Conservation (phyloP, 2,329 filamentous ascomycete species). For the Apiospora saccharicola region DNA sequence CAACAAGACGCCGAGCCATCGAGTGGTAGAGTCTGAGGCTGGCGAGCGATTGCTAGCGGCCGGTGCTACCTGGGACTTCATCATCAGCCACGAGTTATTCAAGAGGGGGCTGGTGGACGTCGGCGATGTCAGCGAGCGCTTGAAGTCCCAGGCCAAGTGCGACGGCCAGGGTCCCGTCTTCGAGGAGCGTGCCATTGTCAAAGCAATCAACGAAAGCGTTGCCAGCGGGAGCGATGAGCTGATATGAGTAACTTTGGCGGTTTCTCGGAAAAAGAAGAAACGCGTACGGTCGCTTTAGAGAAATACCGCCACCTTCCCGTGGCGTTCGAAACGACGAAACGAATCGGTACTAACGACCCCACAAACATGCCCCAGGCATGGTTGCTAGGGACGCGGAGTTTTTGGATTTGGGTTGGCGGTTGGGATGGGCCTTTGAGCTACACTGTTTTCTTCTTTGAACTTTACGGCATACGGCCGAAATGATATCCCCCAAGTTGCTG, state of each 20-base stretch:
- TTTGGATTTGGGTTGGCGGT: background rate
- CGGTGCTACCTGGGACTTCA: conserved; percentile 87
- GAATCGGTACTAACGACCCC: background rate
- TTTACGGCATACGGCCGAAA: conserved; percentile 11
- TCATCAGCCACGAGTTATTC: conserved; percentile 81
- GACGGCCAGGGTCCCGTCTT: conserved; percentile 91
- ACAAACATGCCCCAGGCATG: background rate
- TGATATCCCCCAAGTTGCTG: conserved; percentile 17
- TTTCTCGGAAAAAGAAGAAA: background rate
- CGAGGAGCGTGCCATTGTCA: conserved; percentile 74
- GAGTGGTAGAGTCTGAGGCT: conserved; percentile 70
- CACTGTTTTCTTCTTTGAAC: background rate
- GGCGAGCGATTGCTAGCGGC: conserved; percentile 77
- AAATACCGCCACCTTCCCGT: background rate
- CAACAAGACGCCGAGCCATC: conserved; percentile 71
- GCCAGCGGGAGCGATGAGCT: conserved; percentile 81
- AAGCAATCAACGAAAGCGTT: conserved; percentile 81
- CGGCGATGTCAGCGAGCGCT: conserved; percentile 77
- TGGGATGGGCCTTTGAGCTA: conserved; percentile 14
- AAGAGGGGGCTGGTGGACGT: conserved; percentile 82
- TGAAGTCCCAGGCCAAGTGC: conserved; percentile 79
- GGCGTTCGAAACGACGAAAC: conserved; percentile 5
- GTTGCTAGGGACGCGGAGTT: conserved; percentile 1
- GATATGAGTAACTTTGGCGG: conserved; percentile 50
- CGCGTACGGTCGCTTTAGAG: background rate